Evolutionary conservation across 2,329 filamentous ascomycete species (phyloP), one percentile per base, ranked within the genome.

Genomic region (Aspergillus ochraceus): DNA sequence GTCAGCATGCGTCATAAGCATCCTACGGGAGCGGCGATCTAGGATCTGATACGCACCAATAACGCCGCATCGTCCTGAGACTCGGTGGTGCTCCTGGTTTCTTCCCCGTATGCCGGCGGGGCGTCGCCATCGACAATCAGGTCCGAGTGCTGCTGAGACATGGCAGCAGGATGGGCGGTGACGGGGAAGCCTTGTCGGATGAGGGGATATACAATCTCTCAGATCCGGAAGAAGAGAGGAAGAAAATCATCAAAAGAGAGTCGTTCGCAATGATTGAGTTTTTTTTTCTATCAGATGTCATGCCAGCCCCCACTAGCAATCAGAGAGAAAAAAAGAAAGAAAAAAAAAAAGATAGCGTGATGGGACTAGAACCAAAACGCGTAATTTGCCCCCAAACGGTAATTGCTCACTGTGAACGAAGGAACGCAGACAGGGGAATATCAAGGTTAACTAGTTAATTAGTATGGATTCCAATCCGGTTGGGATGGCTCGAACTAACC

Each of bases 11-110:
- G 26, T 14, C 54, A 49, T 36, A 50, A 47, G n/a, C 19, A 47
- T 47, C 36, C 45, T 10, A 24, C 11, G 45, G 45, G 19, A 22
- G 56, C 24, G 4, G 9, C 11, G 45, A 54, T 14, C 14, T 57
- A 12, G 49, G 36, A 49, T 36, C 14, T 6, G 12, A 12, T 46
- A 71, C 72, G 61, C 60, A 76, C 75, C 69, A 77, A 53, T 45
- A 77, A 62, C 36, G 73, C 73, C 24, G 72, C 74, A 70, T 77
- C 75, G 64, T 74, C 71, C 49, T 70, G 66, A 2, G 68, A 68
- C 51, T 69, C 66, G 14, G 60, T 60, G 19, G 72, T 62, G 32
- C 61, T 69, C 39, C 68, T 67, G 53, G 65, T 55, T 26, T 61
- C 68, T 57, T 75, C 73, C 19, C 66, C 70, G 20, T 60, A 66